A percentile compares a stretch with the other conserved stretches of the same genome.
phyloP scores from a whole-genome alignment of 805 yeast genomes.

The Brettanomyces custersianus region DNA sequence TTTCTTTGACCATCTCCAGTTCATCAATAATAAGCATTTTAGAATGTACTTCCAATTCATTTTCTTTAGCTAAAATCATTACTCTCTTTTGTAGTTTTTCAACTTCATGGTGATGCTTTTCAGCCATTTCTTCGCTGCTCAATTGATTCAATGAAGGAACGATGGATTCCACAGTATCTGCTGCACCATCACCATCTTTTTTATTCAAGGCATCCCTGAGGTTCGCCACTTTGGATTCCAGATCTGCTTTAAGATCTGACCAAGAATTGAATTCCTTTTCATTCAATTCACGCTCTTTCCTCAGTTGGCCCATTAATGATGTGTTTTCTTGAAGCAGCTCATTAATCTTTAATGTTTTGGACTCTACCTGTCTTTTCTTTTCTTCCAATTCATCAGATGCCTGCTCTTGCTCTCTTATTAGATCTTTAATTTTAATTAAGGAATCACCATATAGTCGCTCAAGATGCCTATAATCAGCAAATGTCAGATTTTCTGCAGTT shows the following conservation, averaged over 20 bases:
- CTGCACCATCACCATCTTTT: conserved; percentile 9
- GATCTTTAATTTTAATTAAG: conserved; percentile 20
- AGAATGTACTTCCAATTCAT: conserved; percentile 44
- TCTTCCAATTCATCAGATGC: conserved; percentile 24
- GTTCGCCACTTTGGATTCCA: conserved; percentile 19
- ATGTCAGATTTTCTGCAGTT: neutral
- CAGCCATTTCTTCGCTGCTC: neutral
- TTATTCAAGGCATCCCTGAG: conserved; percentile 13
- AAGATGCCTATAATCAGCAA: conserved; percentile 10
- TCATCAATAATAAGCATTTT: conserved; percentile 46
- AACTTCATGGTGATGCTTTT: conserved; percentile 12
- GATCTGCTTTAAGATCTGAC: conserved; percentile 17
- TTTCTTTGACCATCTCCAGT: conserved; percentile 38
- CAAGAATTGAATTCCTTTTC: conserved; percentile 24
- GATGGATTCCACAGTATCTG: conserved; percentile 8
- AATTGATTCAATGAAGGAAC: neutral
- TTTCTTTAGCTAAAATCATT: conserved; percentile 37
- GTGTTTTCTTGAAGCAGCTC: conserved; percentile 20
- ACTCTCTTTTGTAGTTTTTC: conserved; percentile 19
- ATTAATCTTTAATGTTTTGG: conserved; percentile 17
- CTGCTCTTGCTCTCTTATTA: conserved; percentile 27
- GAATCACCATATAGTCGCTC: conserved; percentile 25
- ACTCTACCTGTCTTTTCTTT: conserved; percentile 21
- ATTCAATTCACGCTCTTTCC: conserved; percentile 21
- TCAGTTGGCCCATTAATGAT: conserved; percentile 16